These are phyloP conservation scores for Didymella glomerata DNA, from an alignment of 2,329 filamentous ascomycete genomes.

Conservation along the genomic window DNA sequence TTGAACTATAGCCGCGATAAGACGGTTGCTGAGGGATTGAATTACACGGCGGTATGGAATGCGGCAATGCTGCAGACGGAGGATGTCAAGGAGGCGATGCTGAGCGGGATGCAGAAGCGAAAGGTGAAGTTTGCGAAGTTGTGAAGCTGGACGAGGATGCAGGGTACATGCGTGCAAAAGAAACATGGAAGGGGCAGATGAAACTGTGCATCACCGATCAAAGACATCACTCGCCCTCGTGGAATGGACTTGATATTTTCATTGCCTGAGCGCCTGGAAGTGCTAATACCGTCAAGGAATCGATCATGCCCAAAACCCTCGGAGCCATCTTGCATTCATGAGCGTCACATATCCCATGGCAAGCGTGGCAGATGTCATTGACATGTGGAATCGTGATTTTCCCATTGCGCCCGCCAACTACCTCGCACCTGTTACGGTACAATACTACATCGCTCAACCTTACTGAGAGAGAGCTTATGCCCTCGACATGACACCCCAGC, in stretches of 20 bases:
- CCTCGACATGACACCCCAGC: constrained; percentile 55
- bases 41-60: constrained; percentile 91
- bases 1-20: constrained; percentile 84
- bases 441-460: constrained; percentile 24
- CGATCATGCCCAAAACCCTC: constrained; percentile 47
- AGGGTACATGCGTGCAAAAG: background rate
- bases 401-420: constrained; percentile 42
- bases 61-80: constrained; percentile 79
- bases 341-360: constrained; percentile 50
- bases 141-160: constrained; percentile 49
- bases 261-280: constrained; percentile 55
- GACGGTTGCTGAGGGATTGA: constrained; percentile 76
- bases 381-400: constrained; percentile 51
- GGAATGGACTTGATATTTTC: constrained; percentile 54
- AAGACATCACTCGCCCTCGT: background rate
- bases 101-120: constrained; percentile 79
- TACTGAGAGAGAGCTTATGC: constrained; percentile 38
- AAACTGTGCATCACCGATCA: background rate
- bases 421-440: constrained; percentile 34
- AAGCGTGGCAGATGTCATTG: constrained; percentile 46
- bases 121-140: constrained; percentile 87
- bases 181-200: background rate
- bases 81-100: constrained; percentile 77
- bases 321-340: constrained; percentile 29
- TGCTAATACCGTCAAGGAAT: constrained; percentile 52